Evolutionary conservation across 345 rosid species (phyloP).

Genomic region (Gossypium anomalum): DNA sequence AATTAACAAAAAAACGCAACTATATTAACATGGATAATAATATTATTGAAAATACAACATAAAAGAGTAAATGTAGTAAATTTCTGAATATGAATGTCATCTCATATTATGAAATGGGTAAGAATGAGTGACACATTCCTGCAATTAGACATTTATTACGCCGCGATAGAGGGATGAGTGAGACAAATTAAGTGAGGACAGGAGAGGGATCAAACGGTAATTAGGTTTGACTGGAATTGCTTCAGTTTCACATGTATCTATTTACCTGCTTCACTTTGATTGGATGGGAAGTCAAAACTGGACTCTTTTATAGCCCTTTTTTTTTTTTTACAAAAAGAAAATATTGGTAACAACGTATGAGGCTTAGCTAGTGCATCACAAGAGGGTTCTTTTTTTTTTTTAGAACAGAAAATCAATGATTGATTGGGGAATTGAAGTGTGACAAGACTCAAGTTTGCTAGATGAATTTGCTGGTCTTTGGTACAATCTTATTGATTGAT

Average conservation of each 20-base stretch:
- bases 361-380: neutral
- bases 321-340: neutral
- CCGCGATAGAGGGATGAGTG: constrained; percentile 4
- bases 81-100: neutral
- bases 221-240: neutral
- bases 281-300: constrained; percentile 1
- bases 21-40: no score
- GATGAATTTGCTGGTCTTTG: neutral
- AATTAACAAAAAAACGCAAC: no score
- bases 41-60: no score
- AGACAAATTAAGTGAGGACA: neutral
- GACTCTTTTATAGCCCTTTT: neutral
- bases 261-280: constrained; percentile 9
- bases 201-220: neutral
- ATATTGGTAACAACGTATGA: neutral
- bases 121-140: neutral
- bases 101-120: no score
- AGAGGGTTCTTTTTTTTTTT: no score
- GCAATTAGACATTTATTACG: constrained; percentile 15
- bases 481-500: neutral
- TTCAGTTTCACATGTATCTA: neutral
- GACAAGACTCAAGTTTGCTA: constrained; percentile 14
- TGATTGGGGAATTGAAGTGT: neutral
- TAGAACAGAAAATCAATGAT: neutral
- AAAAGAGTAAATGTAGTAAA: constrained; percentile 13